Percentiles rank a stretch among this genome's conserved stretches.
Evolutionary conservation across 331 rosid genomes (phyloP).

Genomic region (Erythrophleum ivorense): DNA sequence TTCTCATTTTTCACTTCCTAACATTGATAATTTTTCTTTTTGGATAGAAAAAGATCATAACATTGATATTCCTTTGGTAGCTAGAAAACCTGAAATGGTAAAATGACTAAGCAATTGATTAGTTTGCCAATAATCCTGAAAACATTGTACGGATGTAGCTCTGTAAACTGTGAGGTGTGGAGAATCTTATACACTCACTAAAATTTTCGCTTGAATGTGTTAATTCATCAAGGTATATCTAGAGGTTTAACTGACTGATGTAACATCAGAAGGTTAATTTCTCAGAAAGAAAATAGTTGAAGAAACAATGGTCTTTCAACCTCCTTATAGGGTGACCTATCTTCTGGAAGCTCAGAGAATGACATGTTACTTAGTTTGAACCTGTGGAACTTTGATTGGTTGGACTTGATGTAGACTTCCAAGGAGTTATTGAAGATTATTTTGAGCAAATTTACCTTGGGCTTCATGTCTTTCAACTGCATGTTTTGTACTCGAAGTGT

Average conservation of each 20-base stretch:
- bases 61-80: background rate
- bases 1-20: slow-evolving; percentile 29
- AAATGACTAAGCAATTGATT: slow-evolving; percentile 4
- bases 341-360: slow-evolving; percentile 22
- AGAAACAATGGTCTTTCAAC: background rate
- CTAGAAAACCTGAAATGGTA: slow-evolving; percentile 18
- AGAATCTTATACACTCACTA: background rate
- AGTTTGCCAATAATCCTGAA: background rate
- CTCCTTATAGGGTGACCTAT: background rate
- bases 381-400: slow-evolving; percentile 26
- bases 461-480: slow-evolving; percentile 28
- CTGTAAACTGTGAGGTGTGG: slow-evolving; percentile 4
- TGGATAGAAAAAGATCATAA: background rate
- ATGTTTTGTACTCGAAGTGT: slow-evolving; percentile 12
- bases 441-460: slow-evolving; percentile 18
- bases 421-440: slow-evolving; percentile 15
- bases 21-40: background rate
- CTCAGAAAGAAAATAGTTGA: background rate
- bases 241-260: background rate
- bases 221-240: slow-evolving; percentile 4
- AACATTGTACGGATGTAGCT: background rate
- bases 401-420: background rate
- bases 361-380: slow-evolving; percentile 19
- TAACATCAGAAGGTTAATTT: slow-evolving; percentile 19
- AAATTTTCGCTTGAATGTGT: slow-evolving; percentile 13